These are phyloP conservation scores for Aspergillus aculeatus DNA, from an alignment of 2,329 filamentous ascomycete genomes.

Conservation along the genomic window DNA sequence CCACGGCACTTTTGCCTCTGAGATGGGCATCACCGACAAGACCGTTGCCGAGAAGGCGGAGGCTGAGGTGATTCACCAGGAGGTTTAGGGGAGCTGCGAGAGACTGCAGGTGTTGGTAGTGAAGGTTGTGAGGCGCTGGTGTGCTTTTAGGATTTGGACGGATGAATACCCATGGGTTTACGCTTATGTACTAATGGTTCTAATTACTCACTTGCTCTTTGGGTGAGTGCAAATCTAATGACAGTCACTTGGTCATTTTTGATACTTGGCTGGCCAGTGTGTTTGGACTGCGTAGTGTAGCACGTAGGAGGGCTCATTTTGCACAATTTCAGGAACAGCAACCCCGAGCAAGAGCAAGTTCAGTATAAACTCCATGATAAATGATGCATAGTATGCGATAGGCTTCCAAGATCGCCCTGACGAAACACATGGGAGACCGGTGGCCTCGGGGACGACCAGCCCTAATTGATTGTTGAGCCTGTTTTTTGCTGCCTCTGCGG, in stretches of 20 bases:
- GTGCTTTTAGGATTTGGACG: not conserved
- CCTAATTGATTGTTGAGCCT: too few relatives aligned
- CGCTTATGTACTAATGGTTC: not conserved
- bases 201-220: not conserved
- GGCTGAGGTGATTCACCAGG: slow-evolving; percentile 3
- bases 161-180: not conserved
- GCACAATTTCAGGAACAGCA: too few relatives aligned
- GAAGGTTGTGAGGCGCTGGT: not conserved
- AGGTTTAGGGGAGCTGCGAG: not conserved
- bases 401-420: too few relatives aligned
- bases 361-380: too few relatives aligned
- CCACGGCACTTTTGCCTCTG: slow-evolving; percentile 64
- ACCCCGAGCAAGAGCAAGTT: too few relatives aligned
- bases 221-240: not conserved
- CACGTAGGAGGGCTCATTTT: too few relatives aligned
- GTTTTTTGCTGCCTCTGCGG: too few relatives aligned
- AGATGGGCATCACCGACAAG: slow-evolving; percentile 52
- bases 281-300: not conserved
- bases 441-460: too few relatives aligned
- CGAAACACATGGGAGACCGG: too few relatives aligned
- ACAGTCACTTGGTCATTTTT: not conserved
- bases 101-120: not conserved
- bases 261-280: not conserved
- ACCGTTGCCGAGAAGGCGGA: slow-evolving; percentile 21
- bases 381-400: too few relatives aligned